These are phyloP conservation scores for Raphanus sativus DNA, from an alignment of 345 rosid species.

Conservation along the genomic window DNA sequence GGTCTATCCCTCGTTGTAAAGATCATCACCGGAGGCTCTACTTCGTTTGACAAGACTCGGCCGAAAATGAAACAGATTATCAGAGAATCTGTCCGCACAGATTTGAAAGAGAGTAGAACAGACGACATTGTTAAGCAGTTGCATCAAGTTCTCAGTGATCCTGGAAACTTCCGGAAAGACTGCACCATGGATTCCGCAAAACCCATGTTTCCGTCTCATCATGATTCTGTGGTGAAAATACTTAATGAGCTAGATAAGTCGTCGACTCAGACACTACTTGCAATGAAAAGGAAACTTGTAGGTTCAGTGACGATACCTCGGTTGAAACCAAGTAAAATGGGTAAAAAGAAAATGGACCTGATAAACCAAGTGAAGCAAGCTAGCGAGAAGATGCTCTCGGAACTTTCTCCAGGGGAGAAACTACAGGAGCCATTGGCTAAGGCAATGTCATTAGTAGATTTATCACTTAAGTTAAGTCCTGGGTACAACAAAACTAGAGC, in stretches of 20 bases:
- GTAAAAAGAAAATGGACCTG: conserved; percentile 8
- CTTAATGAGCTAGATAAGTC: conserved; percentile 56
- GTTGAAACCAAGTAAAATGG: conserved; percentile 9
- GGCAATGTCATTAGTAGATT: conserved; percentile 64
- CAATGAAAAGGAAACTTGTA: conserved; percentile 75
- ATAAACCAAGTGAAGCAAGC: conserved; percentile 46
- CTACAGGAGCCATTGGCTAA: conserved; percentile 66
- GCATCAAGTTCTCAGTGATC: conserved; percentile 51
- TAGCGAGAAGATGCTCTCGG: conserved; percentile 59
- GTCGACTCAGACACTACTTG: conserved; percentile 50
- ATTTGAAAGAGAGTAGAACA: conserved; percentile 29
- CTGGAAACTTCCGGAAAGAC: conserved; percentile 46
- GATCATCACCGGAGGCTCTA: conserved; percentile 50
- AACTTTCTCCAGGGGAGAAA: conserved; percentile 44
- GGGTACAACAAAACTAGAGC: conserved; percentile 40
- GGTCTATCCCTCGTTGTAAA: conserved; percentile 62
- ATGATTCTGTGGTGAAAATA: conserved; percentile 46
- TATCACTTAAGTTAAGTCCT: conserved; percentile 50
- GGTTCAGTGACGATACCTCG: conserved; percentile 44
- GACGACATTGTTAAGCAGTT: conserved; percentile 39
- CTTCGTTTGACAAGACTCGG: conserved; percentile 53
- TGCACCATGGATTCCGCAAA: conserved; percentile 22
- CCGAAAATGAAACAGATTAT: conserved; percentile 56
- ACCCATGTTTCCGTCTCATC: conserved; percentile 42
- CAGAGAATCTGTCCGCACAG: conserved; percentile 42